Base-by-base conservation (phyloP, 371 early-diverging fungal species). In the Lichtheimia ornata region DNA sequence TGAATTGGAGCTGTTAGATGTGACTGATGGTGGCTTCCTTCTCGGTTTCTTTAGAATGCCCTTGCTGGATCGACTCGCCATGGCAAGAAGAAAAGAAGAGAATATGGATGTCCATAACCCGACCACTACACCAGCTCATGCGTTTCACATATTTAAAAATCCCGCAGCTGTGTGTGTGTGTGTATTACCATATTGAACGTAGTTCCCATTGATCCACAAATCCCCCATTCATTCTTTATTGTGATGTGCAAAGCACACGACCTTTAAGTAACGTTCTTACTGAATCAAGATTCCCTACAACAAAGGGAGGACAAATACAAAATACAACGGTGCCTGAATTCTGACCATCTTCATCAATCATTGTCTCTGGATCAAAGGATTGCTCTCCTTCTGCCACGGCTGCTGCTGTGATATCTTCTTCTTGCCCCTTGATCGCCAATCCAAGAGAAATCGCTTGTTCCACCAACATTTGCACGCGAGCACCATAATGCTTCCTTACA, bases 341-440 rank as follows among this genome's bases (percentile, higher is more conserved):
- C 24, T 69, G 66, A 14, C 73, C 69, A 14, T 67, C 59, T 15
- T 62, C 62, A 52, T 69, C 69, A 6, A 63, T 63, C 70, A 70
- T 70, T 3, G 51, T 62, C 2, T 70, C 70, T 18, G 61, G 54
- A 53, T 80, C 76, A 50, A 80, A 66, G 0, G n/a, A 22, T 47
- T 80, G 77, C 12, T 68, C 53, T 12, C 77, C 75, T 55, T 77
- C 77, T 13, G 64, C 63, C 11, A 77, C 71, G 47, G 71, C 77
- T 35, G 77, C 71, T 27, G 77, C 75, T 9, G 77, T 73, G 56
- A 80, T 77, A 55, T 75, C 81, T 5, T 70, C 64, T 59, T 80
- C 81, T 43, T 73, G 73, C 9, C 81, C 77, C 15, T 77, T 73
- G 58, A 80, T 75, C 6, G 81, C 77, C 51, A 73, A 69, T 0